Percentiles rank a stretch among this genome's conserved stretches.
phyloP scores from a whole-genome alignment of 2,329 filamentous ascomycete species.

The Fusarium longipes region DNA sequence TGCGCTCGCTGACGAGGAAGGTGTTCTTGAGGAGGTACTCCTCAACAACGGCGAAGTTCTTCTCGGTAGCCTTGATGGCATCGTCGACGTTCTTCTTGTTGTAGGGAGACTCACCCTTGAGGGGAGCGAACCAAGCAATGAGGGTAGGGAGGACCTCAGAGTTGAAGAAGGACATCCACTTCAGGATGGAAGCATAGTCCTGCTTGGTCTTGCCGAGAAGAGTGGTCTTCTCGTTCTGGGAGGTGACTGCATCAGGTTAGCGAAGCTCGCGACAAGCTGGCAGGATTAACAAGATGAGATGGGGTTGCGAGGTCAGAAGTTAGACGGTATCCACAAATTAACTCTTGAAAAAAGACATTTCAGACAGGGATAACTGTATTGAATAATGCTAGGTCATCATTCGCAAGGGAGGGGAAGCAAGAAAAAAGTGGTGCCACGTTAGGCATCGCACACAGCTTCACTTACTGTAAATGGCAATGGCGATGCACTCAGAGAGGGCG shows the following conservation, averaged over 20 bases:
- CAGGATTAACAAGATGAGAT: constrained; percentile 45
- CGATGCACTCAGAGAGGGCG: constrained; percentile 87
- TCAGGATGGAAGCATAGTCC: constrained; percentile 97
- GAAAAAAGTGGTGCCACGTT: constrained; percentile 32
- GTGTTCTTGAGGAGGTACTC: constrained; percentile 92
- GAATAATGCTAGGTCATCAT: constrained; percentile 78
- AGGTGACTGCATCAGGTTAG: constrained; percentile 77
- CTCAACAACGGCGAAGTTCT: constrained; percentile 80
- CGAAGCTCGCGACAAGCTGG: constrained; percentile 40
- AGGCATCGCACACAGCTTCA: constrained; percentile 49
- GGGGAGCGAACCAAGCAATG: constrained; percentile 85
- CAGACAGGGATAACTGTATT: constrained; percentile 99
- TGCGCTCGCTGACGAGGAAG: constrained; percentile 96
- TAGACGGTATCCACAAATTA: constrained; percentile 89
- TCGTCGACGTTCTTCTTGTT: constrained; percentile 99
- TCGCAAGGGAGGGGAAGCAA: constrained; percentile 37
- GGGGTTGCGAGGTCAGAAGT: constrained; percentile 74
- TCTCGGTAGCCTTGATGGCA: constrained; percentile 73
- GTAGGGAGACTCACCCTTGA: constrained; percentile 84
- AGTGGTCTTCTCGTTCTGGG: constrained; percentile 99
- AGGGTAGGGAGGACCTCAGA: constrained; percentile 80
- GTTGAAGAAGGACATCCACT: constrained; percentile 99
- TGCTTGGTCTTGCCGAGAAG: constrained; percentile 99
- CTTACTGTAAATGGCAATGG: constrained; percentile 98
- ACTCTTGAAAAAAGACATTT: constrained; percentile 63